A percentile compares a stretch with the other conserved stretches of the same genome.
Conservation (phyloP, 2,329 filamentous ascomycete species). For the Penicillium sp. region DNA sequence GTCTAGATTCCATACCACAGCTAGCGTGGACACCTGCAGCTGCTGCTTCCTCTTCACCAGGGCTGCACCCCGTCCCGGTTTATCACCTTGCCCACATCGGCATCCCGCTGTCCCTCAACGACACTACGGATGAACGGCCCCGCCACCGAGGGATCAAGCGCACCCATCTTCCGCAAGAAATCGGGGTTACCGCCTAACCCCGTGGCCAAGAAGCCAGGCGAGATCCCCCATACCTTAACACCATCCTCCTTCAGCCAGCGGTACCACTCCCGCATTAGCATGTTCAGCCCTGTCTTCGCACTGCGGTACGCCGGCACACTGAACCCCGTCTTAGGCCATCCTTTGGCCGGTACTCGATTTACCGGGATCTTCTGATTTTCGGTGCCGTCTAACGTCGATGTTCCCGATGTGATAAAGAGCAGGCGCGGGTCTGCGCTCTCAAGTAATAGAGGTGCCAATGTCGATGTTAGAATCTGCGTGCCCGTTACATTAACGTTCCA, state of each 20-base stretch:
- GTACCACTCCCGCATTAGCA: conserved; percentile 50
- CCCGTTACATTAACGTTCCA: conserved; percentile 55
- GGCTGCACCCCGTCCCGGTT: conserved; percentile 17
- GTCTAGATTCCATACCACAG: too few species aligned
- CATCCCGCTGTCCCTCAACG: conserved; percentile 44
- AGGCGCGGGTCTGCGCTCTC: conserved; percentile 47
- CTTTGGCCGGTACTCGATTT: conserved; percentile 23
- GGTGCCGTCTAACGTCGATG: conserved; percentile 34
- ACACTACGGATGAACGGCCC: conserved; percentile 43
- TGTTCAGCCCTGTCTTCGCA: conserved; percentile 49
- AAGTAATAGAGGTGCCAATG: conserved; percentile 54
- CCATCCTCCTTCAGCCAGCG: conserved; percentile 49
- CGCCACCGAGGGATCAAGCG: conserved; percentile 38
- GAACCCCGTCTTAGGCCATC: conserved; percentile 44
- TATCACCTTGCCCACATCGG: conserved; percentile 42
- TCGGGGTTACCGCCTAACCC: conserved; percentile 40
- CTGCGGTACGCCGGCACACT: conserved; percentile 38
- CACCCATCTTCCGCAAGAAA: conserved; percentile 18
- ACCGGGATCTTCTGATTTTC: background rate
- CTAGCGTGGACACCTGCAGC: too few species aligned
- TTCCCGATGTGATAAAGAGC: conserved; percentile 49
- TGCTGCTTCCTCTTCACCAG: too few species aligned
- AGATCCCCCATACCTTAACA: conserved; percentile 52
- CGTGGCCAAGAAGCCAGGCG: conserved; percentile 52
- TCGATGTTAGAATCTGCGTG: conserved; percentile 46